A percentile compares a stretch with the other conserved stretches of the same genome.
Conservation (phyloP, 176 grass and related monocot species). For the Hordeum marinum region DNA sequence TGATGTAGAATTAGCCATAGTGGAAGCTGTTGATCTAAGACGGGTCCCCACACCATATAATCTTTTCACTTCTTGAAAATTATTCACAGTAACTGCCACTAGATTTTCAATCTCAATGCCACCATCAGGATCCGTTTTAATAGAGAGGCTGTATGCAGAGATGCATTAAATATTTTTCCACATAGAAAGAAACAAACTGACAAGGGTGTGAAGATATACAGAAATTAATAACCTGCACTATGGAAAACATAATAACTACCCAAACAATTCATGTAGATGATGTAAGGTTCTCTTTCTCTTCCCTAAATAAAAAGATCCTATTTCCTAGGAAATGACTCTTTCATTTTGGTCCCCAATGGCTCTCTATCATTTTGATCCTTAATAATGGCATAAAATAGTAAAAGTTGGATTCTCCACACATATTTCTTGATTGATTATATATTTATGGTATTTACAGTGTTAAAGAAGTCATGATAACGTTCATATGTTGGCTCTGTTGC, state of each 20-base stretch:
- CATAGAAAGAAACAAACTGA: background rate
- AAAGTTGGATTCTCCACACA: background rate
- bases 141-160: conserved; percentile 54
- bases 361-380: background rate
- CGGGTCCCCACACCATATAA: conserved; percentile 73
- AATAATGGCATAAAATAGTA: background rate
- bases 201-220: background rate
- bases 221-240: background rate
- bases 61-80: conserved; percentile 84
- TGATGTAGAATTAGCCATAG: conserved; percentile 83
- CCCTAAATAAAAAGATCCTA: background rate
- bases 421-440: background rate
- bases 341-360: background rate
- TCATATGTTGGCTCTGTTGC: conserved; percentile 5
- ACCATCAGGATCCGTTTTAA: conserved; percentile 73
- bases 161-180: conserved; percentile 13
- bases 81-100: conserved; percentile 64
- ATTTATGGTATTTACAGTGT: background rate
- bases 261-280: conserved; percentile 13
- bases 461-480: background rate
- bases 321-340: conserved; percentile 7
- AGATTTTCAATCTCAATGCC: conserved; percentile 84
- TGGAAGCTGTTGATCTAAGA: conserved; percentile 82
- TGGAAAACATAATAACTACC: conserved; percentile 7
- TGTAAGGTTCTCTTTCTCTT: background rate